Conservation (phyloP, 257 asterid genomes). For the Oldenlandia corymbosa region DNA sequence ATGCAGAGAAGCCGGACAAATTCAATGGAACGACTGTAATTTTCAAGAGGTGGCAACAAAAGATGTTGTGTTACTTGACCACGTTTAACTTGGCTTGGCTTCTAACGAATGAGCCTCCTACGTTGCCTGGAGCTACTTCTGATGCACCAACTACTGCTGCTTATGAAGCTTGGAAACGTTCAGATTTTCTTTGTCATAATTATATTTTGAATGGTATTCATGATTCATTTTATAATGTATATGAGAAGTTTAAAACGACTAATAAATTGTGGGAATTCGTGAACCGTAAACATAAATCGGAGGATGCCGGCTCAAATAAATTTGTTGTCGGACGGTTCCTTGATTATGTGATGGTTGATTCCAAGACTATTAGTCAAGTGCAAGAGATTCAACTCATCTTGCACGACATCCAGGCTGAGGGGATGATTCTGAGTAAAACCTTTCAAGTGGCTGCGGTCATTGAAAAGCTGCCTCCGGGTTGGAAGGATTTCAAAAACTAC, state of each 20-base stretch:
- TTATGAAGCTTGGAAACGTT: background rate
- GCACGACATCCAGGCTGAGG: background rate
- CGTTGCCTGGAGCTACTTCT: too few relatives aligned
- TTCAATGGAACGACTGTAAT: too few relatives aligned
- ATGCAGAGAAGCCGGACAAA: too few relatives aligned
- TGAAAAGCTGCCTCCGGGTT: background rate
- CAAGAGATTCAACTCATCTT: background rate
- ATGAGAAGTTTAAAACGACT: background rate
- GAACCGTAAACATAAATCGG: background rate
- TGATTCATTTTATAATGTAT: background rate
- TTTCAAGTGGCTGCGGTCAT: conserved; percentile 6
- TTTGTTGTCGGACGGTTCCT: conserved; percentile 2
- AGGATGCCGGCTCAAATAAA: conserved; percentile 3
- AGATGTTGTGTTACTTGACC: too few relatives aligned
- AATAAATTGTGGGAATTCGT: background rate
- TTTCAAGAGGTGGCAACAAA: too few relatives aligned
- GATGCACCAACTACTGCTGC: too few relatives aligned
- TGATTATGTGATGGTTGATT: background rate
- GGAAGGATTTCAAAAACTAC: background rate
- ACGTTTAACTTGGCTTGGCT: too few relatives aligned
- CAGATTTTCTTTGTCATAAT: background rate
- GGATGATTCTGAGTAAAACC: background rate
- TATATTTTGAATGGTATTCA: background rate
- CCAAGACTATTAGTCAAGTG: background rate
- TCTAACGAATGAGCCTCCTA: too few relatives aligned